These are phyloP conservation scores for Microsporum audouinii DNA, from an alignment of 2,329 filamentous ascomycete species.

Conservation along the genomic window DNA sequence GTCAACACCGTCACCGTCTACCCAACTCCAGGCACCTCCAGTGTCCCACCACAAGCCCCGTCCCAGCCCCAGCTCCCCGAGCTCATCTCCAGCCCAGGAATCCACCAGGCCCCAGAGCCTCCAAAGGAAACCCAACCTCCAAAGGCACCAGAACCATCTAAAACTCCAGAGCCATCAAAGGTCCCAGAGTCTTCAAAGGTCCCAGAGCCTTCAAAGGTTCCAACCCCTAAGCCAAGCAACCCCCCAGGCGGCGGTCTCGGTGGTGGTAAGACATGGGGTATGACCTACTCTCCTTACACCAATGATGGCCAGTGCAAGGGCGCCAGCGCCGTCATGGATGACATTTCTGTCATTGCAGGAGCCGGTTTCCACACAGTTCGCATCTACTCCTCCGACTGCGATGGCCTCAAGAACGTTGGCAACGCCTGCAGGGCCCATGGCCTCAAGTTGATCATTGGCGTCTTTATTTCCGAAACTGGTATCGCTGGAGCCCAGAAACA, in stretches of 20 bases:
- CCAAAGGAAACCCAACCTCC: background rate
- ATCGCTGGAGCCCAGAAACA: slow-evolving; percentile 58
- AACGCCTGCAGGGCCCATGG: slow-evolving; percentile 53
- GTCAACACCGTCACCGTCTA: slow-evolving; percentile 42
- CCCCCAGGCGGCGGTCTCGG: slow-evolving; percentile 16
- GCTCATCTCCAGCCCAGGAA: slow-evolving; percentile 14
- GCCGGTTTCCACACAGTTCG: slow-evolving; percentile 62
- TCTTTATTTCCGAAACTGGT: slow-evolving; percentile 62
- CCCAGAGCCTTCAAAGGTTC: slow-evolving; percentile 3
- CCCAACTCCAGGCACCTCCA: slow-evolving; percentile 61
- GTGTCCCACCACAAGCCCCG: slow-evolving; percentile 41
- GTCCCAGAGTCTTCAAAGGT: slow-evolving; percentile 11
- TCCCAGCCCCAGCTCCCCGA: slow-evolving; percentile 17
- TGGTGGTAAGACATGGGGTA: slow-evolving; percentile 49
- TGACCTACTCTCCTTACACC: slow-evolving; percentile 70
- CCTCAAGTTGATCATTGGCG: slow-evolving; percentile 71
- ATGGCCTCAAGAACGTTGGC: slow-evolving; percentile 64
- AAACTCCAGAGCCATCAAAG: slow-evolving; percentile 14
- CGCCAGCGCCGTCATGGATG: slow-evolving; percentile 44
- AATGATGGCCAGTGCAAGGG: slow-evolving; percentile 51
- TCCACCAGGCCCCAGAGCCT: no score
- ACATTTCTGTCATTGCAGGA: slow-evolving; percentile 51
- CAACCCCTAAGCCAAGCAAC: slow-evolving; percentile 12
- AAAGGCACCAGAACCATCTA: slow-evolving; percentile 3
- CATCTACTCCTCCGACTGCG: slow-evolving; percentile 87